Conservation (phyloP, 495 filamentous ascomycete species). For the Neurospora africana region DNA sequence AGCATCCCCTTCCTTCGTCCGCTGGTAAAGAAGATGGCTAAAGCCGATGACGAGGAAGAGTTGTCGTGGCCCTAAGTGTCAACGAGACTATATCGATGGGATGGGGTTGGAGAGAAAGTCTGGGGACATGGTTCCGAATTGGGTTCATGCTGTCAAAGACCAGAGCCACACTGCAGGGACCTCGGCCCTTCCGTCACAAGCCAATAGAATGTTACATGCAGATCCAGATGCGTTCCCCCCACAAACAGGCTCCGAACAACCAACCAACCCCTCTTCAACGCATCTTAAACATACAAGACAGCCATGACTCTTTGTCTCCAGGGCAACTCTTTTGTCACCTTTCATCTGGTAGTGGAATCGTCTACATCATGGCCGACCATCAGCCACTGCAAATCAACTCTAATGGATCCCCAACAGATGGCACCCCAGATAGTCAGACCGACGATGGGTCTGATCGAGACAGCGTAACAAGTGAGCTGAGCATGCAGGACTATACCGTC, state of each 20-base stretch:
- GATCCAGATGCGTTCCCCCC: background rate
- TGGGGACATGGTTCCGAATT: no score
- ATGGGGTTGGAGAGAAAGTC: no score
- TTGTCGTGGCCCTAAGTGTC: background rate
- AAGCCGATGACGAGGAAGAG: background rate
- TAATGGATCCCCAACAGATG: background rate
- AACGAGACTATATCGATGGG: no score
- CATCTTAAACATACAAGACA: background rate
- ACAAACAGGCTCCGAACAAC: background rate
- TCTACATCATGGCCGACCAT: background rate
- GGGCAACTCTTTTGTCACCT: background rate
- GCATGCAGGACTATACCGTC: background rate
- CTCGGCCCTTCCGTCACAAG: no score
- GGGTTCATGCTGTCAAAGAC: no score
- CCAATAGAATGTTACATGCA: background rate
- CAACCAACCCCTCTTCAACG: background rate
- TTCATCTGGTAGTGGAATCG: background rate
- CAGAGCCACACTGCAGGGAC: no score
- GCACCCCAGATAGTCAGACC: background rate
- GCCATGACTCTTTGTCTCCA: background rate
- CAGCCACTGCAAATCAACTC: background rate
- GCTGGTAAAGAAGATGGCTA: background rate
- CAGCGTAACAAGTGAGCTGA: background rate
- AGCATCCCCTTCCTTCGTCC: background rate
- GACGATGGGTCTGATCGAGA: background rate